Percentiles rank a stretch among this genome's conserved stretches.
phyloP scores from a whole-genome alignment of 1,284 basidiomycete species.

The Singerocomus inundabilis region DNA sequence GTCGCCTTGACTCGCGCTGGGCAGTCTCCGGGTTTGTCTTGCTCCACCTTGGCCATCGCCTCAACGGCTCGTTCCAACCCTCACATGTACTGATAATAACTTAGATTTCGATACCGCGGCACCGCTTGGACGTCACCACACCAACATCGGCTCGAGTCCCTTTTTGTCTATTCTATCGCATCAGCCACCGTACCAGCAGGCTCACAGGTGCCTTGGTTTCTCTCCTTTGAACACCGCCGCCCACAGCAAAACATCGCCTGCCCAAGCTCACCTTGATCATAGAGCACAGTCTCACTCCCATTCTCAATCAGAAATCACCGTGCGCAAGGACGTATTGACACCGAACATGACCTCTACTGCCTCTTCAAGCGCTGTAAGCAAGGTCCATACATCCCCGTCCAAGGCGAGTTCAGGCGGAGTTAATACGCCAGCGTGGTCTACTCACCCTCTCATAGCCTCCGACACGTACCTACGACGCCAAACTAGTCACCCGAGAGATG shows the following conservation, averaged over 20 bases:
- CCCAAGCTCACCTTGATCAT: slow-evolving; percentile 11
- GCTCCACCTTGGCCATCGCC: slow-evolving; percentile 6
- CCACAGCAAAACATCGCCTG: slow-evolving; percentile 15
- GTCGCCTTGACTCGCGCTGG: slow-evolving; percentile 15
- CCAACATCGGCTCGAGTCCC: slow-evolving; percentile 13
- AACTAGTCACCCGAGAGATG: slow-evolving; percentile 75
- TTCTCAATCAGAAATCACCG: slow-evolving; percentile 19
- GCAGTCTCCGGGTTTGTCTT: slow-evolving; percentile 18
- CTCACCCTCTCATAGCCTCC: slow-evolving; percentile 42
- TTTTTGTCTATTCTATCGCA: slow-evolving; percentile 11
- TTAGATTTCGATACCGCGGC: slow-evolving; percentile 13
- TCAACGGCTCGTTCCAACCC: slow-evolving; percentile 5
- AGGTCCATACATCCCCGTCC: slow-evolving; percentile 58
- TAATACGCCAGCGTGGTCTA: slow-evolving; percentile 5
- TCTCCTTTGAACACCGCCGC: slow-evolving; percentile 21
- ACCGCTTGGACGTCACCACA: slow-evolving; percentile 8
- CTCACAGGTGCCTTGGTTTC: slow-evolving; percentile 21
- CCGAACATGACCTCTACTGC: slow-evolving; percentile 27
- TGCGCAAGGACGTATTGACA: slow-evolving; percentile 8
- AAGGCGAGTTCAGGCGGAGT: slow-evolving; percentile 48
- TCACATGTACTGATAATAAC: slow-evolving; percentile 11
- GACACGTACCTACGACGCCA: slow-evolving; percentile 67
- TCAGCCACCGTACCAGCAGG: slow-evolving; percentile 9
- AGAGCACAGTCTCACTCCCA: slow-evolving; percentile 12
- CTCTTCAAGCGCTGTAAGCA: slow-evolving; percentile 26